A percentile compares a stretch with the other conserved stretches of the same genome.
These are phyloP conservation scores for Raffaelea deltoideospora DNA, from an alignment of 2,329 filamentous ascomycete species.

Conservation along the genomic window DNA sequence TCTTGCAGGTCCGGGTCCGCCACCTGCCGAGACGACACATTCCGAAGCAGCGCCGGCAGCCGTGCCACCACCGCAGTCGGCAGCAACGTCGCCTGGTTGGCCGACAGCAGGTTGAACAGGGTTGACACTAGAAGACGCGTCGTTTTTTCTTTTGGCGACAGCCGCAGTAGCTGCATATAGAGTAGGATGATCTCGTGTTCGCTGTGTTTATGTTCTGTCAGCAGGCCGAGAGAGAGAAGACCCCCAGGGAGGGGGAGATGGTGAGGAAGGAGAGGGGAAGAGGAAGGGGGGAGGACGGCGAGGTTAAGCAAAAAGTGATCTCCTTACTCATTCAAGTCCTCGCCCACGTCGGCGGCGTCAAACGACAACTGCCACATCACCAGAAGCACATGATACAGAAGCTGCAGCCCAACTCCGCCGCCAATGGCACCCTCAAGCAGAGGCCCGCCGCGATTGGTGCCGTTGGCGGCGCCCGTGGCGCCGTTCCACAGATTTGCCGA, in stretches of 20 bases:
- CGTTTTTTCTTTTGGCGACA: slow-evolving; percentile 96
- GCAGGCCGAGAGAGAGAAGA: not conserved
- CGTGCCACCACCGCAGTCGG: slow-evolving; percentile 77
- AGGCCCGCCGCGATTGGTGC: slow-evolving; percentile 12
- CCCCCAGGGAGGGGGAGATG: no score
- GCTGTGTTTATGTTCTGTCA: slow-evolving; percentile 27
- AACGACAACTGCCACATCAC: slow-evolving; percentile 97
- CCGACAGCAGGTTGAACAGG: slow-evolving; percentile 66
- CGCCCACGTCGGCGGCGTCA: slow-evolving; percentile 57
- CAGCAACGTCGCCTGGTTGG: slow-evolving; percentile 57
- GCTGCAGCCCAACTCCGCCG: slow-evolving; percentile 77
- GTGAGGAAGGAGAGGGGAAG: not conserved
- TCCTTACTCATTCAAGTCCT: slow-evolving; percentile 70
- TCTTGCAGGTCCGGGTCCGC: slow-evolving; percentile 50
- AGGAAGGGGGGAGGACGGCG: not conserved
- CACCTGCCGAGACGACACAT: slow-evolving; percentile 45
- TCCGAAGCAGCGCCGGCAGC: slow-evolving; percentile 53
- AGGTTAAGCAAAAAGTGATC: not conserved
- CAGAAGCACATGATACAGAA: slow-evolving; percentile 85
- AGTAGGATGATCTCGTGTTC: slow-evolving; percentile 86
- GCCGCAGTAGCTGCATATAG: slow-evolving; percentile 79
- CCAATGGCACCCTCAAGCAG: slow-evolving; percentile 45
- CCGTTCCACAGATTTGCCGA: slow-evolving; percentile 48
- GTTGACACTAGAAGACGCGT: slow-evolving; percentile 83
- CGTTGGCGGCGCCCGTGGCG: slow-evolving; percentile 19